Conservation (phyloP, 1,284 basidiomycete species). For the Puccinia novopanici region DNA sequence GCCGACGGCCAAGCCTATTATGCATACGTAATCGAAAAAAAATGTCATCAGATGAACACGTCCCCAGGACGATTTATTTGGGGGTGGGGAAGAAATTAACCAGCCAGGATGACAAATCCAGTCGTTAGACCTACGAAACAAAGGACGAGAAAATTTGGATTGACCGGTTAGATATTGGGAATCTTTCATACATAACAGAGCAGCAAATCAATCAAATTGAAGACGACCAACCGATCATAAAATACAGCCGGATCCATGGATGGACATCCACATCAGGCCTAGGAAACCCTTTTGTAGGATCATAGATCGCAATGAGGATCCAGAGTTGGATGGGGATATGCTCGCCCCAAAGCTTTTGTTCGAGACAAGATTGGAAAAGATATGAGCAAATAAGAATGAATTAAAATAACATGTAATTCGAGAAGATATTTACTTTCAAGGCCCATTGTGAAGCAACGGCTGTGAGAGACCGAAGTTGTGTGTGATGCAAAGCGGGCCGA, state of each 20-base stretch:
- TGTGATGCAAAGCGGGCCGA: slow-evolving; percentile 62
- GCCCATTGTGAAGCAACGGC: slow-evolving; percentile 49
- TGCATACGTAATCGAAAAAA: no score
- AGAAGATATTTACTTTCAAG: slow-evolving; percentile 33
- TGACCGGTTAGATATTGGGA: no score
- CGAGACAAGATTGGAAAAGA: neutral
- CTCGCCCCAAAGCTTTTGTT: slow-evolving; percentile 45
- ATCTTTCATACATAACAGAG: neutral
- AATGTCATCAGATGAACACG: no score
- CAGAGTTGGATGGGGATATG: slow-evolving; percentile 31
- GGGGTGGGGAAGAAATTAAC: slow-evolving; percentile 9
- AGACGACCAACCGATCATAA: slow-evolving; percentile 24
- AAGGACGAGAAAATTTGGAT: neutral
- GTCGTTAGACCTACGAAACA: slow-evolving; percentile 24
- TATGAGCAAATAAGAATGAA: neutral
- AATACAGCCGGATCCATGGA: slow-evolving; percentile 44
- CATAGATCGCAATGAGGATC: slow-evolving; percentile 1
- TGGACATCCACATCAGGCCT: slow-evolving; percentile 43
- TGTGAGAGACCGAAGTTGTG: slow-evolving; percentile 18
- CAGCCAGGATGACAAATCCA: slow-evolving; percentile 34
- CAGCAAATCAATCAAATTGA: neutral
- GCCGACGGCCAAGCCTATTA: slow-evolving; percentile 41
- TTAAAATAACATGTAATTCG: neutral
- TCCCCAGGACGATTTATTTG: neutral
- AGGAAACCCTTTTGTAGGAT: slow-evolving; percentile 47